Percentiles rank a stretch among this genome's conserved stretches.
phyloP scores from a whole-genome alignment of 176 grass and related monocot species.

The Cocos nucifera region DNA sequence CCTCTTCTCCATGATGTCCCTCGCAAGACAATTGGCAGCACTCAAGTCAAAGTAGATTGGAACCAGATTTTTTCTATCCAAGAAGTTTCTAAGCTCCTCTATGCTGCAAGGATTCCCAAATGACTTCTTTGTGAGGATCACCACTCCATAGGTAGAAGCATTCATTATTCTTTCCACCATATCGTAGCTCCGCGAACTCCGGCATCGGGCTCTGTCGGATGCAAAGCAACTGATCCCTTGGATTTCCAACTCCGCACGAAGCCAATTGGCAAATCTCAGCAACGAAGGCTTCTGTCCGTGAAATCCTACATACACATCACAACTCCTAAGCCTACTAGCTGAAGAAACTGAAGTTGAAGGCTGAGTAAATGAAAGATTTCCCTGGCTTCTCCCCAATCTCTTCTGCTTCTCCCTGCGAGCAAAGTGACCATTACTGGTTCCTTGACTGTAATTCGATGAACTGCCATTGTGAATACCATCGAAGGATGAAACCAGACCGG shows the following conservation, averaged over 20 bases:
- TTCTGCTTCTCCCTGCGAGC: conserved; percentile 49
- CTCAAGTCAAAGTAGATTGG: conserved; percentile 88
- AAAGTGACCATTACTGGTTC: conserved; percentile 26
- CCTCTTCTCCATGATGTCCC: conserved; percentile 93
- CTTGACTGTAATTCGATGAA: conserved; percentile 37
- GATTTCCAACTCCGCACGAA: conserved; percentile 81
- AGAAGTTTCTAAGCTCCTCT: conserved; percentile 81
- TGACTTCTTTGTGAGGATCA: conserved; percentile 88
- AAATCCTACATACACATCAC: conserved; percentile 93
- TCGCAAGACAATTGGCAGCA: conserved; percentile 77
- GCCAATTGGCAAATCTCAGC: conserved; percentile 83
- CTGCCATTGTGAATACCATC: conserved; percentile 44
- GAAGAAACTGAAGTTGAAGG: conserved; percentile 45
- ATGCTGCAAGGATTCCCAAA: conserved; percentile 89
- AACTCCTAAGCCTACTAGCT: conserved; percentile 41
- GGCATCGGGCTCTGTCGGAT: conserved; percentile 72
- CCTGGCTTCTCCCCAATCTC: conserved; percentile 26
- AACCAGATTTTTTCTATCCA: conserved; percentile 66
- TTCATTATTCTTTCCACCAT: conserved; percentile 88
- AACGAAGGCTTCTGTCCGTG: conserved; percentile 81
- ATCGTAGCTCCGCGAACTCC: conserved; percentile 58
- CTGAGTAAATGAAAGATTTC: conserved; percentile 33
- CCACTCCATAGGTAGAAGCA: conserved; percentile 73
- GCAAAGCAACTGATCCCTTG: conserved; percentile 94
- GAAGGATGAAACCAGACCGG: conserved; percentile 48